Base-by-base conservation (phyloP, 371 early-diverging fungal species). In the Mortierella sp. region DNA sequence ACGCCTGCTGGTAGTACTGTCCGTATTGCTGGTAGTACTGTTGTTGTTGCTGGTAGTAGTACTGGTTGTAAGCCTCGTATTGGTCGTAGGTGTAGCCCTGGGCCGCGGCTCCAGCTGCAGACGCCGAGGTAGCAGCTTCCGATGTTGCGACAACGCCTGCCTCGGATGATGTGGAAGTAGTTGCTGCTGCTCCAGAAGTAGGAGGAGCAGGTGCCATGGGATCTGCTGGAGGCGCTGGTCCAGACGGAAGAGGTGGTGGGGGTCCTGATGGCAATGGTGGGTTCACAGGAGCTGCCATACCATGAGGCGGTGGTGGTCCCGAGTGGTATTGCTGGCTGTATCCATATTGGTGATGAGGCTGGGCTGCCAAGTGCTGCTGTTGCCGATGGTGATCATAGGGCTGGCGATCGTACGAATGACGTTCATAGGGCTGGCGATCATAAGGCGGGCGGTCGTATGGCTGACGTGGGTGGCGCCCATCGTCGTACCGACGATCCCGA, bases 51-150 rank as follows among this genome's bases (percentile, higher is more conserved):
- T 80, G 83, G 81, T 90, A 89, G 44, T 89, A 88, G 74, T 90
- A 89, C 71, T 90, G 88, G 48, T 87, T 85, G 77, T 90, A 90
- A 41, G 88, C 88, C 46, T 85, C 87, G 72, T 88, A 88, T 60
- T 88, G 87, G 73, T 89, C 90, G 43, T 90, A 90, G 54, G 83
- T 78, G 55, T 86, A 85, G 41, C 80, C 87, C 54, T 76, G 80
- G 43, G 76, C 72, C 41, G 83, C 63, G 29, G 74, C 76, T 41
- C 82, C 71, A 63, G 78, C 79, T 16, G 79, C 72, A 46, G 80
- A 38, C 7, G 79, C 72, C 49, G 80, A 38, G 18, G 76, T 44
- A 18, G 71, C 72, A 11, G 82, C 14, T 21, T 77, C 54, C 11
- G 32, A 71, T 38, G 82, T 55, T 11, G 79, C 72, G 27, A 76